These are phyloP conservation scores for Leptodermis oblonga DNA, from an alignment of 257 asterid species.

Conservation along the genomic window DNA sequence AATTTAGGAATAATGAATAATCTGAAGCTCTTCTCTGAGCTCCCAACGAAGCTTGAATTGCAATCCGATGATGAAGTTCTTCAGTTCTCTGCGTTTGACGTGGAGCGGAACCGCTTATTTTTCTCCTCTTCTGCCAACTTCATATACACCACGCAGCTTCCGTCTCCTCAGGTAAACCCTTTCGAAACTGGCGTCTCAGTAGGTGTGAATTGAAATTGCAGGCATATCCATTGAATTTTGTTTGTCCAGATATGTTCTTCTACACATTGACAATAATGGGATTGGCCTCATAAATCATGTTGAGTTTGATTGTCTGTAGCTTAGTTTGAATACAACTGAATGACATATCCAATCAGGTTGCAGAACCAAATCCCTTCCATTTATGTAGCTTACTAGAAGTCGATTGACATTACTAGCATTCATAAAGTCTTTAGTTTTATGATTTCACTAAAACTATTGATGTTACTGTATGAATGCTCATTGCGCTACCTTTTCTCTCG, in stretches of 20 bases:
- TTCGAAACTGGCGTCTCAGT: background rate
- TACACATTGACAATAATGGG: background rate
- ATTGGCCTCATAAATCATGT: background rate
- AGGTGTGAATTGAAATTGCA: background rate
- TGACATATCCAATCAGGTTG: background rate
- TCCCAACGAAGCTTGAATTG: slow-evolving; percentile 39
- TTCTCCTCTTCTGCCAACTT: slow-evolving; percentile 67
- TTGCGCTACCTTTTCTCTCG: background rate
- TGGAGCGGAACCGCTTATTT: slow-evolving; percentile 74
- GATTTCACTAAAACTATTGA: background rate
- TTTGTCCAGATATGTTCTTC: background rate
- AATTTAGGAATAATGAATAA: slow-evolving; percentile 47
- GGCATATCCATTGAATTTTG: background rate
- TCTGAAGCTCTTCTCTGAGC: slow-evolving; percentile 63
- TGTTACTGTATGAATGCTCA: background rate
- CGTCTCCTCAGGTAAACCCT: slow-evolving; percentile 44
- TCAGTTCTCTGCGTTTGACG: slow-evolving; percentile 59
- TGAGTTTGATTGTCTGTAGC: background rate
- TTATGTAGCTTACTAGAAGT: background rate
- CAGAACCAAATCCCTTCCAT: background rate
- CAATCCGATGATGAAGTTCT: slow-evolving; percentile 52
- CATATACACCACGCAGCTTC: slow-evolving; percentile 53
- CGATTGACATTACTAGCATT: background rate
- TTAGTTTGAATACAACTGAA: background rate
- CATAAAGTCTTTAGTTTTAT: background rate